Evolutionary conservation across 2,329 filamentous ascomycete species (phyloP).

Genomic region (Colletotrichum ledebouriae): DNA sequence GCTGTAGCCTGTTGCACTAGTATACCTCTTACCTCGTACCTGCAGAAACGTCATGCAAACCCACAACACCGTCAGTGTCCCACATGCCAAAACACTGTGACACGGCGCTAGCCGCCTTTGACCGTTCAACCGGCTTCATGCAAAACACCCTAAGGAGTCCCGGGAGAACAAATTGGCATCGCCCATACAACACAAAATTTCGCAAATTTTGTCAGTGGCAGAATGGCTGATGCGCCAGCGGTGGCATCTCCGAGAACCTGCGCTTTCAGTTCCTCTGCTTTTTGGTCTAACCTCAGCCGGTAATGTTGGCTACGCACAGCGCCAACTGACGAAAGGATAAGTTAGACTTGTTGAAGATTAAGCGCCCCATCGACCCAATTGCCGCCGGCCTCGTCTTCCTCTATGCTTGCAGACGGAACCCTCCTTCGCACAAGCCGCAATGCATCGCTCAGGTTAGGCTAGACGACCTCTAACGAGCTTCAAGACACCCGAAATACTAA

Average conservation of each 20-base stretch:
- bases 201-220: background rate
- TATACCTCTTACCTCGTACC: slow-evolving; percentile 44
- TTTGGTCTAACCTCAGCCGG: slow-evolving; percentile 1
- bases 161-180: background rate
- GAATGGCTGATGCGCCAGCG: background rate
- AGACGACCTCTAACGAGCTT: background rate
- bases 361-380: slow-evolving; percentile 13
- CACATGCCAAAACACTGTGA: slow-evolving; percentile 37
- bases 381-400: slow-evolving; percentile 25
- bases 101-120: slow-evolving; percentile 33
- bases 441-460: slow-evolving; percentile 13
- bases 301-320: background rate
- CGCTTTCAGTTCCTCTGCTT: background rate
- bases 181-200: background rate
- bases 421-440: slow-evolving; percentile 22
- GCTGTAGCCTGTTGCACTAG: background rate
- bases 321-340: background rate
- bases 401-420: slow-evolving; percentile 12
- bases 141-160: slow-evolving; percentile 21
- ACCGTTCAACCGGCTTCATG: slow-evolving; percentile 26
- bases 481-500: slow-evolving; percentile 12
- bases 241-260: background rate
- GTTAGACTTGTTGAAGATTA: slow-evolving; percentile 6
- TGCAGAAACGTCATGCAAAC: slow-evolving; percentile 46
- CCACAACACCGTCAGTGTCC: slow-evolving; percentile 30